Evolutionary conservation across 345 rosid species (phyloP), one percentile per base, ranked within the genome.

Genomic region (Sonneratia caseolaris): DNA sequence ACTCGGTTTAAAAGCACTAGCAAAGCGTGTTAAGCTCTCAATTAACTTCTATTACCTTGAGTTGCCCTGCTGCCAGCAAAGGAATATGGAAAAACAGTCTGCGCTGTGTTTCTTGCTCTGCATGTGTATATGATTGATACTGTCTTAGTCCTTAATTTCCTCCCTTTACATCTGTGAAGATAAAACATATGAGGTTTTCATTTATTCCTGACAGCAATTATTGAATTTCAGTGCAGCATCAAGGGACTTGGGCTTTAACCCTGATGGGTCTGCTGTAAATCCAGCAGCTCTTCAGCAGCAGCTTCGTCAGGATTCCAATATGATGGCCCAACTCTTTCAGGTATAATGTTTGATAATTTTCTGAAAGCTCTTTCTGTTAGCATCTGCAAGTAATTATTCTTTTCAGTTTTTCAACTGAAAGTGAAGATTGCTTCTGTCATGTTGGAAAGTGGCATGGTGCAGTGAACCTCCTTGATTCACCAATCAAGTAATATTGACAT

Each of bases 201-300:
- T 35, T 62, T 27, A 24, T 32, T 62, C 32, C 66, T 62, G 37
- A 62, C 6, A 35, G 21, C 37, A 15, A 35, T 62, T 62, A 13
- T 27, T 62, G 19, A 32, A 68, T 81, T 81, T 74, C 90, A 89
- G 91, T 71, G 82, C 84, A 45, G 67, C 85, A 24, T 66, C 90
- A 40, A 84, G 74, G 81, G 82, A 82, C 72, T 71, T 87, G 84
- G 76, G 80, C 51, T 69, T 87, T 72, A 90, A 90, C 79, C 96
- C 93, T 61, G 97, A 91, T 81, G 97, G 97, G 18, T 90, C 99
- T 80, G 95, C 99, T 75, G 85, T 81, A 73, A 86, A 92, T 73
- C 97, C 99, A 73, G 86, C 86, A 72, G 97, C 92, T 42, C 88
- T 95, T 74, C 99, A 91, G 81, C 97, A 90, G 66, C 92, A 87